Conservation (phyloP, 2,329 filamentous ascomycete species). For the Chrysoporthe cubensis region DNA sequence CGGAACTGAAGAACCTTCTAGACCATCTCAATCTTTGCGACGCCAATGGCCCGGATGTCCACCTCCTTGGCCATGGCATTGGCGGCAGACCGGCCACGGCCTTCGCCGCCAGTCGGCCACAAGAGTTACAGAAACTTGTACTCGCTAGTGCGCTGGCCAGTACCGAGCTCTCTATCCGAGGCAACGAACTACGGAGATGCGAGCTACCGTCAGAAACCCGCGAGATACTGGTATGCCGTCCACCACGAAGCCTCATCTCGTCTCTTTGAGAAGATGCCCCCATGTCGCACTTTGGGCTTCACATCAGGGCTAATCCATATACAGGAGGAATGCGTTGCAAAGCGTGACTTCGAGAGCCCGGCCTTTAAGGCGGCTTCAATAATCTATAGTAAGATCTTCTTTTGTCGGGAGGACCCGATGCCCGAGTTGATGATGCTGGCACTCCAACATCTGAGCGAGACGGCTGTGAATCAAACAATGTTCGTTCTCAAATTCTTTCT, state of each 20-base stretch:
- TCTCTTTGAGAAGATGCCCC: too few relatives aligned
- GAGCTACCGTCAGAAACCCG: constrained; percentile 8
- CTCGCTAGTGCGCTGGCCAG: constrained; percentile 38
- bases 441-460: constrained; percentile 7
- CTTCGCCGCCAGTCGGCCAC: constrained; percentile 18
- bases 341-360: neutral
- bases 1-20: constrained; percentile 34
- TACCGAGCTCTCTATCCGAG: constrained; percentile 28
- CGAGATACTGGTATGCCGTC: too few relatives aligned
- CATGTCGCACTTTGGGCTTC: too few relatives aligned
- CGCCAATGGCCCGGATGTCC: constrained; percentile 18
- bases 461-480: neutral
- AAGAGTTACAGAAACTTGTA: constrained; percentile 34
- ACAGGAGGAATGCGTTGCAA: constrained; percentile 2
- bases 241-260: too few relatives aligned
- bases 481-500: too few relatives aligned
- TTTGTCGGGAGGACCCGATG: constrained; percentile 8
- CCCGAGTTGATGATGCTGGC: constrained; percentile 9
- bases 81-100: constrained; percentile 14
- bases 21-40: constrained; percentile 28
- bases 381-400: constrained; percentile 15
- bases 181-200: constrained; percentile 6
- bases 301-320: too few relatives aligned
- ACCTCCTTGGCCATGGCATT: constrained; percentile 20
- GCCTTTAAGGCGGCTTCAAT: constrained; percentile 7